phyloP scores from a whole-genome alignment of 1,284 basidiomycete genomes.

The Melanopsichium pennsylvanicum region DNA sequence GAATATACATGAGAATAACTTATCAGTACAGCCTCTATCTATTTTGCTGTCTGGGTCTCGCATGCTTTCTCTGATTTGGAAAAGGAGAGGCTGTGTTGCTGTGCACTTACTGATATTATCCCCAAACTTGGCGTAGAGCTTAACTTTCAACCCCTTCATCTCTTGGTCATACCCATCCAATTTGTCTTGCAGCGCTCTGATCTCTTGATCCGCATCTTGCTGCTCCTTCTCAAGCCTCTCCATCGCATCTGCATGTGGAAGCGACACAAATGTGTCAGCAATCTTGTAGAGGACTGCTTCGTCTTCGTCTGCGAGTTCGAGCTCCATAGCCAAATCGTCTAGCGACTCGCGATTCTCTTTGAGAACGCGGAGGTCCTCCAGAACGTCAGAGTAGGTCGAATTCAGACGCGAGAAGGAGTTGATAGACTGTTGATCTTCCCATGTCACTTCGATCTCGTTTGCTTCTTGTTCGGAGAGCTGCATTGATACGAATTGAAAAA shows the following conservation, averaged over 20 bases:
- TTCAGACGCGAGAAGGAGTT: slow-evolving; percentile 93
- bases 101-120: slow-evolving; percentile 79
- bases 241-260: slow-evolving; percentile 77
- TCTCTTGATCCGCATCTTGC: slow-evolving; percentile 72
- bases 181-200: slow-evolving; percentile 71
- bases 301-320: slow-evolving; percentile 71
- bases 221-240: slow-evolving; percentile 79
- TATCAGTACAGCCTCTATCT: slow-evolving; percentile 1
- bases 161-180: slow-evolving; percentile 78
- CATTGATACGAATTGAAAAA: too few relatives aligned
- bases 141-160: slow-evolving; percentile 89
- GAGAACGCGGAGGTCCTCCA: slow-evolving; percentile 76
- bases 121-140: slow-evolving; percentile 90
- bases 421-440: slow-evolving; percentile 95
- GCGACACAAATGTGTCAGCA: slow-evolving; percentile 85
- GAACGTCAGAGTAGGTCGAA: slow-evolving; percentile 76
- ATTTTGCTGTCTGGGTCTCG: background rate
- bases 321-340: slow-evolving; percentile 84
- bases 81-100: background rate
- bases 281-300: slow-evolving; percentile 77
- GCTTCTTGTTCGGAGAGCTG: slow-evolving; percentile 48
- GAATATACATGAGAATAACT: background rate
- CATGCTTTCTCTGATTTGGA: too few relatives aligned
- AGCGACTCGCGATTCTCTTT: slow-evolving; percentile 91
- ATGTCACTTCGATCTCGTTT: slow-evolving; percentile 84